Percentiles rank a stretch among this genome's conserved stretches.
phyloP scores from a whole-genome alignment of 208 protist species.

The Crithidia brevicula region DNA sequence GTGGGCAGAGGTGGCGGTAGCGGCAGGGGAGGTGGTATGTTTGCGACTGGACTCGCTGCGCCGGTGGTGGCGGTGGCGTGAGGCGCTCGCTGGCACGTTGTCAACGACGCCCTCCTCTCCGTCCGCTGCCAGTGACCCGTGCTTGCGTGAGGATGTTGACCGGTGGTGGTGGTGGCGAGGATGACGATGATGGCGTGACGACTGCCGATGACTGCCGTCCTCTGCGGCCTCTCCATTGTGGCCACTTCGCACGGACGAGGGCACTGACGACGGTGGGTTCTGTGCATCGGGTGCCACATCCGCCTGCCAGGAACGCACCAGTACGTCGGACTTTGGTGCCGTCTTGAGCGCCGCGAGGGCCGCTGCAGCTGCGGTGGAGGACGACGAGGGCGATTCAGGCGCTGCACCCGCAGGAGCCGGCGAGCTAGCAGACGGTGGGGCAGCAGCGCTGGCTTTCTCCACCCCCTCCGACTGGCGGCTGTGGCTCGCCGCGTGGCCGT shows the following conservation, averaged over 20 bases:
- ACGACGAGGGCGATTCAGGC: neutral
- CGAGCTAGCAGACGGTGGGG: neutral
- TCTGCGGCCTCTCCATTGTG: neutral
- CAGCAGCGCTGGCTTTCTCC: neutral
- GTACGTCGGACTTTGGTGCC: constrained; percentile 3
- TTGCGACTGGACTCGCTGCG: neutral
- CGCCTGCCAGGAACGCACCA: constrained; percentile 15
- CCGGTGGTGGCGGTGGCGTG: neutral
- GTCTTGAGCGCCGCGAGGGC: constrained; percentile 1
- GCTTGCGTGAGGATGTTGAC: neutral
- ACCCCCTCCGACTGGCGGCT: neutral
- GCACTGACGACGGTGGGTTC: constrained; percentile 8
- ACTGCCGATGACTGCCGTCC: neutral
- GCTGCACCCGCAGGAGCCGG: neutral
- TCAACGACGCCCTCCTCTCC: no score
- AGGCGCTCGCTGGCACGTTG: no score
- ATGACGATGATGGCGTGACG: neutral
- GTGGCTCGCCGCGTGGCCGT: no score
- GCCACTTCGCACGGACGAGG: constrained; percentile 2
- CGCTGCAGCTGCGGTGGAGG: neutral
- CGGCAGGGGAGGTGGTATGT: neutral
- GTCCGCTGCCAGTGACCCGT: neutral
- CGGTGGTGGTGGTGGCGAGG: neutral
- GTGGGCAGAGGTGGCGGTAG: no score
- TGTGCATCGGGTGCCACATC: constrained; percentile 5